phyloP scores from a whole-genome alignment of 768 basidiomycete species.

The Stropharia rugosoannulata region DNA sequence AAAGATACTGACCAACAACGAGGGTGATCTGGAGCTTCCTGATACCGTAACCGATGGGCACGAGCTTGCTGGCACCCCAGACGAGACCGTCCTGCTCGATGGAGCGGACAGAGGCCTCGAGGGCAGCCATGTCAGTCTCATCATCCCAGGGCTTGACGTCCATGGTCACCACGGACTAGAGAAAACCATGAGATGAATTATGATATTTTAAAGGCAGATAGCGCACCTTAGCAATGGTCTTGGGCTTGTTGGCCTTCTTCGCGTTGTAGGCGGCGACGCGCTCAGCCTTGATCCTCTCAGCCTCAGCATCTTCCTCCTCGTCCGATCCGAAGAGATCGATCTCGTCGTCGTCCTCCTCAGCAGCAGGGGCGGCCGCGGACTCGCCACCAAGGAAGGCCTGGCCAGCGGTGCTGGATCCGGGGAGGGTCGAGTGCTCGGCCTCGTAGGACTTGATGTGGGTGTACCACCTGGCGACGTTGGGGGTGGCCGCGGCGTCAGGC shows the following conservation, averaged over 20 bases:
- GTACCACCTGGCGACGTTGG: conserved; percentile 89
- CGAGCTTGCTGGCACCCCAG: conserved; percentile 94
- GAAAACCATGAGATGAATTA: not conserved
- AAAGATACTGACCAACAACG: conserved; percentile 45
- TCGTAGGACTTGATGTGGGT: conserved; percentile 88
- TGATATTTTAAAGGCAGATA: not conserved
- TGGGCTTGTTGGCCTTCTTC: conserved; percentile 91
- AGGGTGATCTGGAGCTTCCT: conserved; percentile 81
- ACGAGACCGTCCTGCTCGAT: conserved; percentile 89
- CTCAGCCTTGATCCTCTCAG: conserved; percentile 85
- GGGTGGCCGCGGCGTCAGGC: conserved; percentile 63
- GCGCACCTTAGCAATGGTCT: conserved; percentile 81
- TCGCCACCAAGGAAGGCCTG: conserved; percentile 64
- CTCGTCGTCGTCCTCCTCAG: conserved; percentile 69
- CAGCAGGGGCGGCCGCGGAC: conserved; percentile 42
- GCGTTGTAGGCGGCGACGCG: conserved; percentile 91
- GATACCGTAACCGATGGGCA: conserved; percentile 89
- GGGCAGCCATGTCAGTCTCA: conserved; percentile 91
- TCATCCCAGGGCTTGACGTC: conserved; percentile 99
- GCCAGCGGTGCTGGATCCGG: conserved; percentile 84
- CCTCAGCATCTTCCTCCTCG: conserved; percentile 81
- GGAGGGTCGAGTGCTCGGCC: conserved; percentile 72
- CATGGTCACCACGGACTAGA: conserved; percentile 92
- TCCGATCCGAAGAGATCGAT: conserved; percentile 88
- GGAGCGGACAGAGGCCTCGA: conserved; percentile 83